These are phyloP conservation scores for Candida chilensis DNA, from an alignment of 805 yeast genomes.

Conservation along the genomic window DNA sequence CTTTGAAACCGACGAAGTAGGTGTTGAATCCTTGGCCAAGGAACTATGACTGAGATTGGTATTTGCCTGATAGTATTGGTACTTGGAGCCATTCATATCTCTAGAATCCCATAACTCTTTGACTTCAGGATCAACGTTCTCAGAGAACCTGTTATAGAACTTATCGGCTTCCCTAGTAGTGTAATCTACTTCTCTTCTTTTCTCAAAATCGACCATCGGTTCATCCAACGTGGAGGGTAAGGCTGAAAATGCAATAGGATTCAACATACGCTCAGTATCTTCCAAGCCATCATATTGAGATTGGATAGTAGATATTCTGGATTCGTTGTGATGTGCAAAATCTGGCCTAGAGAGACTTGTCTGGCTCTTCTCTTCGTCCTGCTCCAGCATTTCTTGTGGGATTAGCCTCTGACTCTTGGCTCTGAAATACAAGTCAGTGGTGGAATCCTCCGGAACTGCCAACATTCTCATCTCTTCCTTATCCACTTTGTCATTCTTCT, in stretches of 20 bases:
- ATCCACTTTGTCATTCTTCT: conserved; percentile 5
- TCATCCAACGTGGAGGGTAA: no score
- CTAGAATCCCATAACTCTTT: conserved; percentile 43
- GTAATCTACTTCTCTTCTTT: conserved; percentile 32
- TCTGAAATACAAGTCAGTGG: conserved; percentile 7
- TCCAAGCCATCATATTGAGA: no score
- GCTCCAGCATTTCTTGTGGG: no score
- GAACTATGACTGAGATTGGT: neutral
- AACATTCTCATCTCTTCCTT: conserved; percentile 4
- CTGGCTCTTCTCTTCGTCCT: no score
- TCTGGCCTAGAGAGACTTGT: no score
- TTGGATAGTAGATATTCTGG: no score
- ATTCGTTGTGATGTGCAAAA: no score
- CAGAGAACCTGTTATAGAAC: conserved; percentile 32
- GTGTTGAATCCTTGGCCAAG: neutral
- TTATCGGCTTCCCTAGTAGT: conserved; percentile 54
- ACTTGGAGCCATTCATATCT: conserved; percentile 8
- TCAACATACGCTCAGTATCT: no score
- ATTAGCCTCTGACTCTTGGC: no score
- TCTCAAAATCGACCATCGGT: no score
- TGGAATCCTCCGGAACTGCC: conserved; percentile 4
- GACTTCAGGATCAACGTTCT: conserved; percentile 41
- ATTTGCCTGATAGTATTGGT: neutral
- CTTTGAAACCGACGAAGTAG: no score
- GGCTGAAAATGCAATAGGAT: no score